These are phyloP conservation scores for Citrus unshiu DNA, from an alignment of 345 rosid genomes.

Conservation along the genomic window DNA sequence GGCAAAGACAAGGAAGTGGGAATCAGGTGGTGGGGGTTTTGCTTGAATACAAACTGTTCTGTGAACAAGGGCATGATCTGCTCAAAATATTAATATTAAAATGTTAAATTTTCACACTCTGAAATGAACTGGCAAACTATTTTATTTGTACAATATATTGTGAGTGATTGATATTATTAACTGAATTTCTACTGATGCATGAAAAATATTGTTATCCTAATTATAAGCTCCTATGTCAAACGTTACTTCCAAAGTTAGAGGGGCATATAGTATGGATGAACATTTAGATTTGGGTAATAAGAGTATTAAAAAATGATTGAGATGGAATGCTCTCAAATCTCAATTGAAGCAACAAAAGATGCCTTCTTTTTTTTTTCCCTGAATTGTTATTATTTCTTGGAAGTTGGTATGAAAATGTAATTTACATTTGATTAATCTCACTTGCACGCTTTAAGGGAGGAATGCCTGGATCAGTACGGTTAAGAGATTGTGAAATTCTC, in stretches of 20 bases:
- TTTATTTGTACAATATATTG: neutral
- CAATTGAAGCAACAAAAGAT: neutral
- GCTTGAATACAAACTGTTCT: neutral
- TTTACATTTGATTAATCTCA: neutral
- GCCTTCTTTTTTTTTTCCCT: neutral
- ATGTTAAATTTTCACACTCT: neutral
- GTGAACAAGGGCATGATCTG: neutral
- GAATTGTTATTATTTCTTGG: neutral
- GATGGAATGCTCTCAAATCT: neutral
- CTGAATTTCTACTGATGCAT: neutral
- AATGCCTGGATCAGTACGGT: constrained; percentile 90
- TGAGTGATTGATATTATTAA: neutral
- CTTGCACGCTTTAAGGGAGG: constrained; percentile 61
- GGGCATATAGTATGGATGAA: neutral
- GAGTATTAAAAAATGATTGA: neutral
- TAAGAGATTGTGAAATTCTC: constrained; percentile 73
- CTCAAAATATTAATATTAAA: neutral
- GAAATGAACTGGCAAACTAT: neutral
- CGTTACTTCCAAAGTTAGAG: neutral
- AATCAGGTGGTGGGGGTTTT: neutral
- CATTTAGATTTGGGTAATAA: neutral
- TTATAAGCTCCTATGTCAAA: neutral
- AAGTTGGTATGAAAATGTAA: neutral
- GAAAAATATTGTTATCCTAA: neutral
- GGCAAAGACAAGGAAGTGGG: neutral